phyloP scores from a whole-genome alignment of 495 filamentous ascomycete species.

The Aspergillus olivimuriae region DNA sequence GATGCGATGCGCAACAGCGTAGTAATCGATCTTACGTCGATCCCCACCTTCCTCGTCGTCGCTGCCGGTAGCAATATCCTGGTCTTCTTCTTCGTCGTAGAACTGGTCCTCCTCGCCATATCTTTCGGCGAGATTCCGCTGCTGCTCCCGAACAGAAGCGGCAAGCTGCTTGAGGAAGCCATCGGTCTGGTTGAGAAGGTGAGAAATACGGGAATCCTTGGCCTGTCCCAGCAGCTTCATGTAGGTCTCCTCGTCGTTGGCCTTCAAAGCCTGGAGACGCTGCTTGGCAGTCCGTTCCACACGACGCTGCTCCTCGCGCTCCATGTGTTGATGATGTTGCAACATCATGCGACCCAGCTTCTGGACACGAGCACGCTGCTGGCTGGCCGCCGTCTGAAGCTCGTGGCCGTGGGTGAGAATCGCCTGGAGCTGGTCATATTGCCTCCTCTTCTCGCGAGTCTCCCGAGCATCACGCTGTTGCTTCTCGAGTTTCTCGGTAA shows the following conservation, averaged over 20 bases:
- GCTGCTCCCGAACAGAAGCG: constrained; percentile 83
- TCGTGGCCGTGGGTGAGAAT: constrained; percentile 65
- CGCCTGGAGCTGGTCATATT: constrained; percentile 75
- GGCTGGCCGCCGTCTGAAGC: constrained; percentile 45
- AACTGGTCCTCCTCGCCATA: constrained; percentile 61
- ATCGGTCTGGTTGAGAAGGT: constrained; percentile 91
- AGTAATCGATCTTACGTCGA: constrained; percentile 86
- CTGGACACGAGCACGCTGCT: constrained; percentile 62
- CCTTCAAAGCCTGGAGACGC: constrained; percentile 96
- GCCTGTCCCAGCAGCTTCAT: constrained; percentile 94
- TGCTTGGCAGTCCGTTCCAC: constrained; percentile 96
- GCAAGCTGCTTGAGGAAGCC: constrained; percentile 95
- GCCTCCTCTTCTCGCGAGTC: constrained; percentile 91
- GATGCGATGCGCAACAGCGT: constrained; percentile 92
- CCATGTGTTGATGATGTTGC: constrained; percentile 85
- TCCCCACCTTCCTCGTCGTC: constrained; percentile 60
- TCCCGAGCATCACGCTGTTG: constrained; percentile 94
- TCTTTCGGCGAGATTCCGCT: constrained; percentile 69
- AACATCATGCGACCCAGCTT: constrained; percentile 87
- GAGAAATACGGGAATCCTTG: constrained; percentile 98
- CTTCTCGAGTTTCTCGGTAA: constrained; percentile 98
- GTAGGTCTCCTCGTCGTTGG: constrained; percentile 98
- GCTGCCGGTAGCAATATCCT: constrained; percentile 59
- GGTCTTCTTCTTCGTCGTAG: constrained; percentile 61
- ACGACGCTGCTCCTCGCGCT: constrained; percentile 97